These are phyloP conservation scores for Pichia occidentalis DNA, from an alignment of 805 yeast species.

Conservation along the genomic window DNA sequence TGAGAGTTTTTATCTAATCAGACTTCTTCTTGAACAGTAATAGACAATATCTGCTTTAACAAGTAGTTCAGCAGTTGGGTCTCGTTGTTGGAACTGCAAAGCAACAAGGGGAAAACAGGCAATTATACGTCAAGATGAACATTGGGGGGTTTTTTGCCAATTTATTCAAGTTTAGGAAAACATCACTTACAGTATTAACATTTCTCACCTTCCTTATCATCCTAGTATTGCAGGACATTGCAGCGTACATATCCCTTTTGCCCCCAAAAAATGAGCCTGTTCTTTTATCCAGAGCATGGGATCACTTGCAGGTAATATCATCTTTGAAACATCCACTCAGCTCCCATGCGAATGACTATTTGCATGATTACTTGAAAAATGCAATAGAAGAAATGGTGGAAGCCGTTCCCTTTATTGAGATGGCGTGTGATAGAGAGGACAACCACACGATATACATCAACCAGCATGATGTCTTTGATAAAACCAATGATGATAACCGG, in stretches of 20 bases:
- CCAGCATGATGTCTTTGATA: conserved; percentile 43
- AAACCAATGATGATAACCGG: conserved; percentile 35
- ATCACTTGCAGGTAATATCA: conserved; percentile 64
- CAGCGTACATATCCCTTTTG: conserved; percentile 35
- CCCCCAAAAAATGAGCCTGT: conserved; percentile 40
- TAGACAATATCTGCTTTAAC: too few relatives aligned
- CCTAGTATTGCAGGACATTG: conserved; percentile 27
- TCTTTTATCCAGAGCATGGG: conserved; percentile 49
- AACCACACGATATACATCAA: conserved; percentile 32
- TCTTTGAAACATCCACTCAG: conserved; percentile 68
- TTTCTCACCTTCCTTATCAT: conserved; percentile 40
- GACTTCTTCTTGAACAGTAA: too few relatives aligned
- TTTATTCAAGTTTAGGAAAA: conserved; percentile 55
- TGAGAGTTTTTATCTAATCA: too few relatives aligned
- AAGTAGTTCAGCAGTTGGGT: too few relatives aligned
- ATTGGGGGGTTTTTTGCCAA: not conserved
- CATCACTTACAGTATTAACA: conserved; percentile 54
- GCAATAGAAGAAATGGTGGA: not conserved
- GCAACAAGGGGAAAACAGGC: not conserved
- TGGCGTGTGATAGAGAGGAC: conserved; percentile 8
- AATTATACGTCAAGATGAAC: not conserved
- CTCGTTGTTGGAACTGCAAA: not conserved
- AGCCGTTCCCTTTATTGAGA: conserved; percentile 3
- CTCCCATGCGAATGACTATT: conserved; percentile 67
- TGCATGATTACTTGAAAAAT: conserved; percentile 56